These are phyloP conservation scores for Dioscorea cayenensis DNA, from an alignment of 116 monocot genomes.

Conservation along the genomic window DNA sequence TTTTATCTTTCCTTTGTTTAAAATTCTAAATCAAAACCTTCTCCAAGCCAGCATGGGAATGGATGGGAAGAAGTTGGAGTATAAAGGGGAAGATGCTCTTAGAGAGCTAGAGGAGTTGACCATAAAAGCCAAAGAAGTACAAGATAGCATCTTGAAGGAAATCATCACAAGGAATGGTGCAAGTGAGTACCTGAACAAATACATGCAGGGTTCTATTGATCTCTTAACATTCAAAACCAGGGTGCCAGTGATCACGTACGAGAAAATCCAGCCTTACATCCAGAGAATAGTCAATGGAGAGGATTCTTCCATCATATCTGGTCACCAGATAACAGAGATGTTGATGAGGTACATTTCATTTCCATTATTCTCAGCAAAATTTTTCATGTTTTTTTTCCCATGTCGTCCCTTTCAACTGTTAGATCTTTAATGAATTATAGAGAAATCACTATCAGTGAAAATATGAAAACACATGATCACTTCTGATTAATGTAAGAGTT, in stretches of 20 bases:
- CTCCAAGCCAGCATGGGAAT: background rate
- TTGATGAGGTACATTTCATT: conserved; percentile 25
- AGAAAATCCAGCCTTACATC: conserved; percentile 28
- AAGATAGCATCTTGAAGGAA: conserved; percentile 30
- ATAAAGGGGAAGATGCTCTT: conserved; percentile 36
- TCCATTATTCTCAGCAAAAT: background rate
- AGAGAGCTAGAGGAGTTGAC: conserved; percentile 37
- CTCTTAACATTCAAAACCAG: conserved; percentile 18
- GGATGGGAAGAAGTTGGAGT: conserved; percentile 32
- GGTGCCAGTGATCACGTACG: conserved; percentile 42
- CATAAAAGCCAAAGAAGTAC: conserved; percentile 32
- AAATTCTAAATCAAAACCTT: background rate
- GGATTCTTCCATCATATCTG: conserved; percentile 39
- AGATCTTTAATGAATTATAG: too few species aligned
- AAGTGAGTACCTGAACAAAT: conserved; percentile 40
- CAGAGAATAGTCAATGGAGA: conserved; percentile 46
- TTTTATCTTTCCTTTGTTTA: too few species aligned
- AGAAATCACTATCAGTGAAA: too few species aligned
- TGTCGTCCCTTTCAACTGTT: too few species aligned
- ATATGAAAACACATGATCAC: too few species aligned
- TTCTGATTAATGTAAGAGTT: too few species aligned
- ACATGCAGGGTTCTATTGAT: conserved; percentile 36
- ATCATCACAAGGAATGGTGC: conserved; percentile 31
- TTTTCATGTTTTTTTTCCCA: too few species aligned
- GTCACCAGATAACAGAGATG: conserved; percentile 32